A percentile compares a stretch with the other conserved stretches of the same genome.
phyloP scores from a whole-genome alignment of 202 grass and related monocot species.

The Brachypodium distachyon region DNA sequence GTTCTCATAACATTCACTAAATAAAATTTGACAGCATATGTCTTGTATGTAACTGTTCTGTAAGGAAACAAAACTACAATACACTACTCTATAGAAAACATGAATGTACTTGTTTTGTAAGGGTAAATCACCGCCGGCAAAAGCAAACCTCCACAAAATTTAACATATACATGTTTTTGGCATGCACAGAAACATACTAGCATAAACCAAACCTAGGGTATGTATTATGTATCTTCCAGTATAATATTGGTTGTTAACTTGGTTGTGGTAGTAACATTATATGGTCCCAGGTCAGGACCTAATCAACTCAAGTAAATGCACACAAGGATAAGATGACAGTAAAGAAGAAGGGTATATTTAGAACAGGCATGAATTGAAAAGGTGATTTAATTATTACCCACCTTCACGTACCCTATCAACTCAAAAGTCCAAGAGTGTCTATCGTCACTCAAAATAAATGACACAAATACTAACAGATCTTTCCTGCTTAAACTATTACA shows the following conservation, averaged over 20 bases:
- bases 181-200: background rate
- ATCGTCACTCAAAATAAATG: slow-evolving; percentile 12
- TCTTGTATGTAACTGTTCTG: background rate
- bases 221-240: background rate
- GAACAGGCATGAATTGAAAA: slow-evolving; percentile 8
- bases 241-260: slow-evolving; percentile 2
- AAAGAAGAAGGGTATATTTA: slow-evolving; percentile 10
- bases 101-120: background rate
- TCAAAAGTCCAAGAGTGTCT: slow-evolving; percentile 6
- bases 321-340: slow-evolving; percentile 2
- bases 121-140: background rate
- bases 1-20: background rate
- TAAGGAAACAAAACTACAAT: background rate
- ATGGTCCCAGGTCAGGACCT: slow-evolving; percentile 7
- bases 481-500: slow-evolving; percentile 14
- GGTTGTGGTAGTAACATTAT: background rate
- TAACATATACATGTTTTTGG: background rate
- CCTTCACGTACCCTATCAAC: background rate
- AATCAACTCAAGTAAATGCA: slow-evolving; percentile 17
- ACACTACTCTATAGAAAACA: background rate
- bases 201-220: background rate
- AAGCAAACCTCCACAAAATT: background rate
- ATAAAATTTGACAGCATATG: background rate
- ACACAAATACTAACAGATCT: slow-evolving; percentile 3
- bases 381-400: slow-evolving; percentile 14